Conservation (phyloP, 2,329 filamentous ascomycete genomes). For the Mariannaea elegans region DNA sequence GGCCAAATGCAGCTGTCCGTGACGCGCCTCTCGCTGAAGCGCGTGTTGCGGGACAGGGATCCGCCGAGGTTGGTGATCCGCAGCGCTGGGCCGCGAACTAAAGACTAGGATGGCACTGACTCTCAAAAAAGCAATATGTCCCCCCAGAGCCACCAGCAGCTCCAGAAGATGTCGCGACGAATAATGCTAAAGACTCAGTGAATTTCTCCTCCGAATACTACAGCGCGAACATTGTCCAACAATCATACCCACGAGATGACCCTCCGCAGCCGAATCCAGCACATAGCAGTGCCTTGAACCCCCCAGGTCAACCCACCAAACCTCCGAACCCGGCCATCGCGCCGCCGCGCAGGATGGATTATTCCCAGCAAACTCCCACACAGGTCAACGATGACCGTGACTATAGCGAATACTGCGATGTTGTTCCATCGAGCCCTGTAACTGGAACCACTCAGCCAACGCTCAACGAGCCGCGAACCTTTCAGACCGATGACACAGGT, state of each 20-base stretch:
- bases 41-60: slow-evolving; percentile 21
- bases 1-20: slow-evolving; percentile 16
- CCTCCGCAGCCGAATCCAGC: slow-evolving; percentile 24
- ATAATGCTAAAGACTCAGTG: slow-evolving; percentile 20
- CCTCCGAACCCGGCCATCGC: slow-evolving; percentile 26
- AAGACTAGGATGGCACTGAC: slow-evolving; percentile 40
- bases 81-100: slow-evolving; percentile 32
- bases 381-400: slow-evolving; percentile 66
- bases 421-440: slow-evolving; percentile 41
- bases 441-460: slow-evolving; percentile 39
- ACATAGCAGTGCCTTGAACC: slow-evolving; percentile 31
- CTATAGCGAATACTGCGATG: slow-evolving; percentile 56
- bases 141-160: slow-evolving; percentile 19
- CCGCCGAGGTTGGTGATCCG: slow-evolving; percentile 34
- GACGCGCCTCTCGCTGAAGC: slow-evolving; percentile 28
- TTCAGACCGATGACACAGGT: slow-evolving; percentile 59
- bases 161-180: slow-evolving; percentile 9
- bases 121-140: slow-evolving; percentile 39
- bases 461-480: slow-evolving; percentile 46
- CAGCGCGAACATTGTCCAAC: slow-evolving; percentile 10
- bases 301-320: slow-evolving; percentile 28
- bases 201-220: slow-evolving; percentile 15
- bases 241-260: slow-evolving; percentile 33
- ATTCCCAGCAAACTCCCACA: slow-evolving; percentile 63
- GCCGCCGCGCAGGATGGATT: slow-evolving; percentile 50